phyloP scores from a whole-genome alignment of 768 basidiomycete genomes.

The Podaxis carcinomalis region DNA sequence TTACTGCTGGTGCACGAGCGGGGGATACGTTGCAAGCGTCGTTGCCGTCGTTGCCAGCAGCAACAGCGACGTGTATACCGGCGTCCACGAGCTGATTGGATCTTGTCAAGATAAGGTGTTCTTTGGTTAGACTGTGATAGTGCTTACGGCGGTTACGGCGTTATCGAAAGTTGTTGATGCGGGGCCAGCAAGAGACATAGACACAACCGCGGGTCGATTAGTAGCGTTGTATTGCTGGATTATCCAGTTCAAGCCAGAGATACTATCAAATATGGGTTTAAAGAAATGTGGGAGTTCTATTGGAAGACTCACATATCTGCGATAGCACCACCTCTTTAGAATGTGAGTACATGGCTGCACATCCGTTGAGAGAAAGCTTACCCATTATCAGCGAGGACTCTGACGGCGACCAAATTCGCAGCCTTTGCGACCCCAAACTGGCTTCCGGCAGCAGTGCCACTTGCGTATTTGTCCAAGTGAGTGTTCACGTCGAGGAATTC shows the following conservation, averaged over 20 bases:
- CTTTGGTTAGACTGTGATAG: background rate
- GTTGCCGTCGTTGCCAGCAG: slow-evolving; percentile 31
- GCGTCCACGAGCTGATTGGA: slow-evolving; percentile 20
- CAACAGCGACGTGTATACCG: slow-evolving; percentile 29
- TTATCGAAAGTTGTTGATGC: slow-evolving; percentile 24
- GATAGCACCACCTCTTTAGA: background rate
- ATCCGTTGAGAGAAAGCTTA: slow-evolving; percentile 2
- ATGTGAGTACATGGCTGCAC: background rate
- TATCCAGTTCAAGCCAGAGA: slow-evolving; percentile 31
- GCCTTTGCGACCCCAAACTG: slow-evolving; percentile 23
- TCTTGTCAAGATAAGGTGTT: background rate
- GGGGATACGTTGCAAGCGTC: slow-evolving; percentile 30
- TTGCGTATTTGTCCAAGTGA: slow-evolving; percentile 2
- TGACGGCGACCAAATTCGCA: slow-evolving; percentile 34
- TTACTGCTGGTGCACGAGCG: slow-evolving; percentile 28
- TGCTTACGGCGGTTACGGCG: slow-evolving; percentile 23
- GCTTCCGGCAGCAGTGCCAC: slow-evolving; percentile 21
- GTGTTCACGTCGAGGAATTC: background rate
- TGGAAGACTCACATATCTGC: background rate
- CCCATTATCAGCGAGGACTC: slow-evolving; percentile 31
- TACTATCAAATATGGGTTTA: slow-evolving; percentile 10
- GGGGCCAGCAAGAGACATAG: slow-evolving; percentile 32
- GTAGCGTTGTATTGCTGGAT: slow-evolving; percentile 15
- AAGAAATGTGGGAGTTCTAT: too few species aligned
- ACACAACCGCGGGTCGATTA: slow-evolving; percentile 27